Conservation (phyloP, 108 stramenopile species). For the Cyclotella cryptica region DNA sequence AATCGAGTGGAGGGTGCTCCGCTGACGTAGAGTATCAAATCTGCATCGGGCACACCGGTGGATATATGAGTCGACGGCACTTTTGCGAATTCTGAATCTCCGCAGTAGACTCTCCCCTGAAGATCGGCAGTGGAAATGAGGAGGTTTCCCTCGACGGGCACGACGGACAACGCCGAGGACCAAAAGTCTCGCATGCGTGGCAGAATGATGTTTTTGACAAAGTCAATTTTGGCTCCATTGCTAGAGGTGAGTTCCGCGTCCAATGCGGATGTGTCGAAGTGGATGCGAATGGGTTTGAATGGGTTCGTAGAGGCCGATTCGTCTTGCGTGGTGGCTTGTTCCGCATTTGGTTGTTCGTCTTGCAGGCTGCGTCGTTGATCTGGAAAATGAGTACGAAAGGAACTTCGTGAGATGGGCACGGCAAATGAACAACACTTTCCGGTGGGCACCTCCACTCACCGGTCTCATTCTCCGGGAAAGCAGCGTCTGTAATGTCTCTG, state of each 20-base stretch:
- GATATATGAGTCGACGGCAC: slow-evolving; percentile 74
- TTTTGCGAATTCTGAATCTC: slow-evolving; percentile 79
- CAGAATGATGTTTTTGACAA: slow-evolving; percentile 75
- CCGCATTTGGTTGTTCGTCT: neutral
- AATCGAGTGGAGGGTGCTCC: slow-evolving; percentile 73
- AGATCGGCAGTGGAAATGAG: slow-evolving; percentile 70
- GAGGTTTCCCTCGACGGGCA: slow-evolving; percentile 75
- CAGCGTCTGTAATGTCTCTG: too few relatives aligned
- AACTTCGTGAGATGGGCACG: neutral
- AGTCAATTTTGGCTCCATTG: slow-evolving; percentile 71
- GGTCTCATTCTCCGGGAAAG: slow-evolving; percentile 1
- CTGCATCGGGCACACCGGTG: slow-evolving; percentile 65
- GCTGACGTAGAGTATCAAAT: slow-evolving; percentile 81
- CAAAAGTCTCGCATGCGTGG: slow-evolving; percentile 76
- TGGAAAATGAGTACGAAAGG: neutral
- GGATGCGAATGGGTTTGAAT: slow-evolving; percentile 82
- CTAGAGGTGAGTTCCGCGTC: slow-evolving; percentile 50
- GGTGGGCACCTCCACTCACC: neutral
- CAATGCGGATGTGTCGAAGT: slow-evolving; percentile 71
- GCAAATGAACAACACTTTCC: too few relatives aligned
- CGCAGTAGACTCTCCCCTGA: slow-evolving; percentile 73
- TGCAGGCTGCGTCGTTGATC: slow-evolving; percentile 23
- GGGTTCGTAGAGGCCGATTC: slow-evolving; percentile 7
- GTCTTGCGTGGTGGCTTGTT: neutral
- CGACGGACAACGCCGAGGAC: slow-evolving; percentile 70